These are phyloP conservation scores for Aulographum hederae DNA, from an alignment of 2,329 filamentous ascomycete genomes.

Conservation along the genomic window DNA sequence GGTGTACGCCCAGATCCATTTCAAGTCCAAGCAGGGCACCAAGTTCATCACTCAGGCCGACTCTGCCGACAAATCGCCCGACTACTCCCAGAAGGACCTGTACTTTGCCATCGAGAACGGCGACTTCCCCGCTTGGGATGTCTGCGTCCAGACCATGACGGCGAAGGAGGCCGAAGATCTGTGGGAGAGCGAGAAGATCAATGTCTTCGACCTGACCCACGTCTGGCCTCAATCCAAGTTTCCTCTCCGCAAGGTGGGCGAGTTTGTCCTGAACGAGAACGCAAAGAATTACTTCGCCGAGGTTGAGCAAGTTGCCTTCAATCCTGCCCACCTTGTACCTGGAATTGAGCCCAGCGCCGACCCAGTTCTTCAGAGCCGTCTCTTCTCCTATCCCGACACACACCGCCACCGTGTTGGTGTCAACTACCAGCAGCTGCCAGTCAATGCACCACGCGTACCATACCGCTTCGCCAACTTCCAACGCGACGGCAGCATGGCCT, in stretches of 20 bases:
- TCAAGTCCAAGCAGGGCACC: slow-evolving; percentile 33
- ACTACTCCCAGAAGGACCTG: slow-evolving; percentile 34
- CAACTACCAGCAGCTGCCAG: slow-evolving; percentile 41
- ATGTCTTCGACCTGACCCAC: slow-evolving; percentile 35
- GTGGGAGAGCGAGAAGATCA: slow-evolving; percentile 35
- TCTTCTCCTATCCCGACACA: slow-evolving; percentile 55
- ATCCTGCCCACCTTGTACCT: slow-evolving; percentile 46
- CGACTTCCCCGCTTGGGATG: slow-evolving; percentile 33
- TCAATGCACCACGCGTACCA: slow-evolving; percentile 34
- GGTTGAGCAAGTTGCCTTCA: slow-evolving; percentile 54
- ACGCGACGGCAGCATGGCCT: slow-evolving; percentile 53
- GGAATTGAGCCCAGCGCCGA: slow-evolving; percentile 53
- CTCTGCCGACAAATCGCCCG: slow-evolving; percentile 29
- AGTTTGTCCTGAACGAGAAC: slow-evolving; percentile 35
- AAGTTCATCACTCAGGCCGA: slow-evolving; percentile 34
- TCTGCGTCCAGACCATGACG: slow-evolving; percentile 32
- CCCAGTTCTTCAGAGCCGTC: slow-evolving; percentile 48
- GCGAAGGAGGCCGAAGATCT: slow-evolving; percentile 31
- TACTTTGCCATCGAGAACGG: slow-evolving; percentile 33
- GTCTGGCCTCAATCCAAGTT: slow-evolving; percentile 35
- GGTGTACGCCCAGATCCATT: slow-evolving; percentile 34
- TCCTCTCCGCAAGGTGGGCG: slow-evolving; percentile 33
- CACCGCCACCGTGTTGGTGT: slow-evolving; percentile 37
- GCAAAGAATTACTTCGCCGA: slow-evolving; percentile 44
- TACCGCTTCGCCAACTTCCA: slow-evolving; percentile 46